Evolutionary conservation across 1,284 basidiomycete genomes (phyloP), one percentile per base, ranked within the genome.

Genomic region (Malassezia caprae): DNA sequence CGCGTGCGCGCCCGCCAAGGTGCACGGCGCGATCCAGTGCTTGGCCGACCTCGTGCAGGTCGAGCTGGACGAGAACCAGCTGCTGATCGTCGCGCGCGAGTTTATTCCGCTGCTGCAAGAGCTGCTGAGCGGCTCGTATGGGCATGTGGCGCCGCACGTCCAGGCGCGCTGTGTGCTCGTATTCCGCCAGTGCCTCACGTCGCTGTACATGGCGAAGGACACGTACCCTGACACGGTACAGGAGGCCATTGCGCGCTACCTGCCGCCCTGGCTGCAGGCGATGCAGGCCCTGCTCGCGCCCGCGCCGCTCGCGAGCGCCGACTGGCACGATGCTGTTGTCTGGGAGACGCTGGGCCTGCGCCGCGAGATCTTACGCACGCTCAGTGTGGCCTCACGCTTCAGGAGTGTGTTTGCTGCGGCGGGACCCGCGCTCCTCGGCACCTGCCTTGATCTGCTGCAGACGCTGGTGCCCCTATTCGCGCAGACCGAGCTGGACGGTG

Each of bases 191-290:
- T 89, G 90, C 68, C 80, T 96, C 12, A 82, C 84, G 51, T 86
- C 89, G 8, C 79, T 96, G 17, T 90, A 85, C 76, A 96, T 91
- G 84, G 88, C 96, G 56, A 90, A 89, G 72, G 89, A 90, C 40
- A 84, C 88, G 64, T 86, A 90, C 65, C 88, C 90, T 0, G 82
- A 86, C 46, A 82, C 87, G 0, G 87, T 88, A 41, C 86, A 87
- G 67, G 84, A 87, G 65, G 89, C 90, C 0, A 82, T 83, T 12
- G 82, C 82, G 27, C 81, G 82, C 32, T 82, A 96, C 44, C 81
- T 94, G 5, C 88, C 90, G 0, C 80, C 84, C 12, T 98, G 93
- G 93, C 58, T 72, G 2, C 28, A 50, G 8, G 61, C 62, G 8
- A 62, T 73, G 55, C 55, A 66, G 11, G 43, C 46, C 1, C 32